Evolutionary conservation across 805 yeast genomes (phyloP).

Genomic region (Clavispora phyllophila): DNA sequence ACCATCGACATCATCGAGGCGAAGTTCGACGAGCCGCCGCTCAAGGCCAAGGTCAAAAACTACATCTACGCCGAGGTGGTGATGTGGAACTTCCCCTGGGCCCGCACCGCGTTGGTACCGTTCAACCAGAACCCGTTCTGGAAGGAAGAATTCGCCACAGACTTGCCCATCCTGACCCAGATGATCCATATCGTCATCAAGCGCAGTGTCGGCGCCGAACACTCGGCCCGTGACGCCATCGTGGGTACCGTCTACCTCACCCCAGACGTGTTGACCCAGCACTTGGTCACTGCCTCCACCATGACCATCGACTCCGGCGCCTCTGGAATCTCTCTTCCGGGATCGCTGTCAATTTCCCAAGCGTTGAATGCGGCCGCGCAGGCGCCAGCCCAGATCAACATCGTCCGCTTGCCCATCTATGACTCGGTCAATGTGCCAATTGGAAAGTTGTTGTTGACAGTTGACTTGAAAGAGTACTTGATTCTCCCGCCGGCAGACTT

Average conservation of each 20-base stretch:
- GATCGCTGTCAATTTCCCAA: constrained; percentile 7
- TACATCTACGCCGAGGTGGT: constrained; percentile 63
- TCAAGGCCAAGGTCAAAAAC: constrained; percentile 9
- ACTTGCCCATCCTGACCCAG: constrained; percentile 52
- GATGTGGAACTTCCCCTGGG: constrained; percentile 74
- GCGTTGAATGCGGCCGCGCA: constrained; percentile 6
- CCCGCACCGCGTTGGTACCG: constrained; percentile 63
- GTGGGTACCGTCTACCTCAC: constrained; percentile 53
- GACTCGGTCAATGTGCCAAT: constrained; percentile 39
- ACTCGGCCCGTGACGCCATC: constrained; percentile 32
- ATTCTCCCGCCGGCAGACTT: constrained; percentile 59
- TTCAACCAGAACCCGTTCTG: constrained; percentile 60
- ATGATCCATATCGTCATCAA: constrained; percentile 47
- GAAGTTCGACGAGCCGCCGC: constrained; percentile 33
- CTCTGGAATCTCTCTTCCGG: constrained; percentile 21
- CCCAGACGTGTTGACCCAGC: constrained; percentile 43
- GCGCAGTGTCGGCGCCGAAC: constrained; percentile 19
- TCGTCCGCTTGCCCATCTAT: constrained; percentile 43
- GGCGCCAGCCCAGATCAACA: constrained; percentile 24
- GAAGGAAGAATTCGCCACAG: constrained; percentile 71
- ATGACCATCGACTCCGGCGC: constrained; percentile 24
- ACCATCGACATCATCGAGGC: constrained; percentile 64
- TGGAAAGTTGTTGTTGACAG: constrained; percentile 54
- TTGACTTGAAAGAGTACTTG: constrained; percentile 47
- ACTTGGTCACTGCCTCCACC: constrained; percentile 28